Base-by-base conservation (phyloP, 2,329 filamentous ascomycete species). In the Emmonsia crescens region DNA sequence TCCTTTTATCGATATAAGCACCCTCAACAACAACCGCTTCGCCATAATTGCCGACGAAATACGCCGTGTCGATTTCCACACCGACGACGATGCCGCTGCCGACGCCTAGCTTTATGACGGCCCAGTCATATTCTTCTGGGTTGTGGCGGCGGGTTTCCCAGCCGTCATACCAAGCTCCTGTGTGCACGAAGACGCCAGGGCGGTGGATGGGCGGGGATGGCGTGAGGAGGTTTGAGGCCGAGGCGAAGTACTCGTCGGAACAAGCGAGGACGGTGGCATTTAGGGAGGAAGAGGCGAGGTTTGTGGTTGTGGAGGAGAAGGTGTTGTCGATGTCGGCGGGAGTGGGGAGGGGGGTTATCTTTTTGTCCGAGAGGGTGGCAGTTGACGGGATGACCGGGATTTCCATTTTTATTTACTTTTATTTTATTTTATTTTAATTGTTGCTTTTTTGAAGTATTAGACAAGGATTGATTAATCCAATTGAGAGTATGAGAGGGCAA, bases 61-160 rank as follows among this genome's bases (percentile, higher is more conserved):
- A 73, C 0, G 74, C 73, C 5, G 77, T 79, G 66, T 79, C 75
- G 36, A 79, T 71, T 65, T 79, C 77, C 3, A 79, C 69, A 21
- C 76, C 77, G 33, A 74, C 69, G 42, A 78, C 74, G 1, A 68
- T 61, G 9, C 72, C 75, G 48, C 70, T 70, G 24, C 69, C 78
- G 0, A 83, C 81, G n/a, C 83, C 83, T 0, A 85, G 77, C 52
- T 80, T 77, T 62, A 85, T 77, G 6, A 85, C 78, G 0, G 82
- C 83, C 81, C 81, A 86, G 72, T 86, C 83, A 64, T 79, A 83
- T 12, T 79, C 77, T 46, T 78, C 77, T 0, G 77, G 72, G 68
- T 86, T 86, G 73, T 86, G 83, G 31, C 83, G 77, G 5, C 83
- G 76, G 5, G 83, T 85, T 66, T 86, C 83, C 83, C 83, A 86